Evolutionary conservation across 1,139 yeast species (phyloP).

Genomic region (Oligophagozyma castellii): DNA sequence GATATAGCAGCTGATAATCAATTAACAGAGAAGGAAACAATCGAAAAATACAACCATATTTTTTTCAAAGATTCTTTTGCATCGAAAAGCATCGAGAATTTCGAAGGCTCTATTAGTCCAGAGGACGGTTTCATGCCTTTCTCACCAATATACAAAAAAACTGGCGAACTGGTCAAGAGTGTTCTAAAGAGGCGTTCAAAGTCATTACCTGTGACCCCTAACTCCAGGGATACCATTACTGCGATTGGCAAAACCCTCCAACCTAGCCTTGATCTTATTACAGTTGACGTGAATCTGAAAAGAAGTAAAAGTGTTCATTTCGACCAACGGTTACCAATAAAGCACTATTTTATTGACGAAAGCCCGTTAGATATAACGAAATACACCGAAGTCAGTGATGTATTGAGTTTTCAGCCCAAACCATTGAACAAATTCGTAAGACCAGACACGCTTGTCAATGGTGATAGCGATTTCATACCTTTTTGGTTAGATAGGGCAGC

Average conservation of each 20-base stretch:
- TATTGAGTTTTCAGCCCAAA: slow-evolving; percentile 9
- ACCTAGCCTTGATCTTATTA: slow-evolving; percentile 2
- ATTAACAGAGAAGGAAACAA: no score
- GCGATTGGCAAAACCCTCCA: slow-evolving; percentile 1
- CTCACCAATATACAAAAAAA: slow-evolving; percentile 20
- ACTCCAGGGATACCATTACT: slow-evolving; percentile 4
- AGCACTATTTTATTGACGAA: slow-evolving; percentile 17
- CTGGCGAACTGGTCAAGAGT: slow-evolving; percentile 19
- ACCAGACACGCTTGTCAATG: slow-evolving; percentile 2
- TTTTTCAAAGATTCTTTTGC: no score
- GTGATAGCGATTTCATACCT: slow-evolving; percentile 4
- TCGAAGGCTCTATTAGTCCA: no score
- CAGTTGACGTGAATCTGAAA: slow-evolving; percentile 2
- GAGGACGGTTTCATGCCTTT: slow-evolving; percentile 10
- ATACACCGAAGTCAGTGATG: slow-evolving; percentile 5
- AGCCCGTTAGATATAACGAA: slow-evolving; percentile 14
- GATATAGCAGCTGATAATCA: no score
- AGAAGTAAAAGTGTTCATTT: slow-evolving; percentile 22
- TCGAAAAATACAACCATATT: no score
- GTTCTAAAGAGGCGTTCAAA: slow-evolving; percentile 19
- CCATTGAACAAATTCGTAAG: slow-evolving; percentile 5
- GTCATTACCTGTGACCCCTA: slow-evolving; percentile 19
- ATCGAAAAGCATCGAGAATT: no score
- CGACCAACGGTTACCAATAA: slow-evolving; percentile 17
- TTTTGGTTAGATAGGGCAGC: slow-evolving; percentile 5